These are phyloP conservation scores for Suillus spraguei DNA, from an alignment of 768 basidiomycete species.

Conservation along the genomic window DNA sequence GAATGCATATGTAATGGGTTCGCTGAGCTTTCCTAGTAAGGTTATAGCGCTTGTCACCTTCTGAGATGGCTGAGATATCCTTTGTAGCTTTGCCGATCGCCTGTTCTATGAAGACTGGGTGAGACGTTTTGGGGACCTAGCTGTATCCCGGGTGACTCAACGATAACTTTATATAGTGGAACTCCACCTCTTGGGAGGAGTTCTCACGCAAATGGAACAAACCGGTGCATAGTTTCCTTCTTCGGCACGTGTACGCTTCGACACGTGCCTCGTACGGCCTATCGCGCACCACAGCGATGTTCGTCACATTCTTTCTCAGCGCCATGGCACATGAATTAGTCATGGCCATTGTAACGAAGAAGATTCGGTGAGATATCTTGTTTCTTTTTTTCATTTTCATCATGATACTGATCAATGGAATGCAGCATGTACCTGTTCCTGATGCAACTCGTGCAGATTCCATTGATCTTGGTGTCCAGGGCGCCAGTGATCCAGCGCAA, in stretches of 20 bases:
- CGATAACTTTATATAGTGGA: constrained; percentile 65
- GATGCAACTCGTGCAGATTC: constrained; percentile 87
- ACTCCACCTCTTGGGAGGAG: constrained; percentile 95
- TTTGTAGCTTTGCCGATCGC: constrained; percentile 86
- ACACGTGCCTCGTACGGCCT: constrained; percentile 77
- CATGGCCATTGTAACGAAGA: constrained; percentile 94
- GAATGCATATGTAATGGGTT: constrained; percentile 98
- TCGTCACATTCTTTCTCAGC: constrained; percentile 89
- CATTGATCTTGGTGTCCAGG: constrained; percentile 82
- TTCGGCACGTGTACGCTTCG: constrained; percentile 94
- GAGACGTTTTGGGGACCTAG: constrained; percentile 19
- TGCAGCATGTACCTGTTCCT: constrained; percentile 83
- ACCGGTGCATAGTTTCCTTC: constrained; percentile 90
- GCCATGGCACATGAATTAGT: constrained; percentile 93
- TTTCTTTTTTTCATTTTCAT: background rate
- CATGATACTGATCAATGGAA: background rate
- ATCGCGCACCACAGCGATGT: constrained; percentile 81
- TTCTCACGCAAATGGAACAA: constrained; percentile 99
- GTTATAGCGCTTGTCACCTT: constrained; percentile 6
- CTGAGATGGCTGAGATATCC: background rate
- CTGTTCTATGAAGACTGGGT: constrained; percentile 99
- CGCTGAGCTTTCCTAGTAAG: constrained; percentile 88
- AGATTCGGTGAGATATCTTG: constrained; percentile 64
- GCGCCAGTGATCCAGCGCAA: constrained; percentile 79
- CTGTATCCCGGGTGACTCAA: background rate